phyloP scores from a whole-genome alignment of 495 filamentous ascomycete species.

The Mytilinidion resinicola region DNA sequence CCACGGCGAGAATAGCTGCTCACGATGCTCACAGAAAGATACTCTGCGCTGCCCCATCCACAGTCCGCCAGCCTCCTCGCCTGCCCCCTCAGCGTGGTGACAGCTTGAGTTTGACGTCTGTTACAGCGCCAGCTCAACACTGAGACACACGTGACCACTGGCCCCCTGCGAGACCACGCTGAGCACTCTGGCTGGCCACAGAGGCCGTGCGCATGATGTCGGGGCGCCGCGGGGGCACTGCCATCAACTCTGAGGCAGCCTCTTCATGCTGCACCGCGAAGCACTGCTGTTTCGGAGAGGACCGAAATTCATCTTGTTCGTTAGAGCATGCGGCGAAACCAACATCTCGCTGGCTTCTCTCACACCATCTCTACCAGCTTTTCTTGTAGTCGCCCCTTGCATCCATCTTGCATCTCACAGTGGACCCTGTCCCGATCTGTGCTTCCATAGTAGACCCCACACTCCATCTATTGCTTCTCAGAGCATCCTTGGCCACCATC shows the following conservation, averaged over 20 bases:
- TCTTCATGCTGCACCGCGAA: conserved; percentile 9
- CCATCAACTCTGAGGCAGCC: conserved; percentile 19
- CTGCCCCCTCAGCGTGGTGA: not conserved
- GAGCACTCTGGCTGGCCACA: not conserved
- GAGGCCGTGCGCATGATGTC: conserved; percentile 19
- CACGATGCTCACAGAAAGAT: no score
- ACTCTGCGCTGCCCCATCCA: no score
- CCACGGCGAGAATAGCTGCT: no score
- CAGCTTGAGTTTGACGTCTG: conserved; percentile 25
- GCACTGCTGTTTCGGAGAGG: conserved; percentile 17
- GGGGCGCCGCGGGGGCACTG: conserved; percentile 19
- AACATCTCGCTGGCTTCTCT: not conserved
- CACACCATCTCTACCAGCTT: no score
- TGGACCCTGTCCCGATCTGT: no score
- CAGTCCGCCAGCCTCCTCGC: not conserved
- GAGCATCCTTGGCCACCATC: no score
- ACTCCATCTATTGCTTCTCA: no score
- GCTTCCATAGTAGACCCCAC: no score
- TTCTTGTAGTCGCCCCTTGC: no score
- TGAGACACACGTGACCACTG: conserved; percentile 29
- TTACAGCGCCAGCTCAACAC: conserved; percentile 22
- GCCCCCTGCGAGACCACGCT: conserved; percentile 2
- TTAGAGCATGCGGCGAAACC: not conserved
- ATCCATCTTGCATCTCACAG: no score
- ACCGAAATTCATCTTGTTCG: not conserved